Conservation (phyloP, 768 basidiomycete species). For the Dentipellis fragilis region DNA sequence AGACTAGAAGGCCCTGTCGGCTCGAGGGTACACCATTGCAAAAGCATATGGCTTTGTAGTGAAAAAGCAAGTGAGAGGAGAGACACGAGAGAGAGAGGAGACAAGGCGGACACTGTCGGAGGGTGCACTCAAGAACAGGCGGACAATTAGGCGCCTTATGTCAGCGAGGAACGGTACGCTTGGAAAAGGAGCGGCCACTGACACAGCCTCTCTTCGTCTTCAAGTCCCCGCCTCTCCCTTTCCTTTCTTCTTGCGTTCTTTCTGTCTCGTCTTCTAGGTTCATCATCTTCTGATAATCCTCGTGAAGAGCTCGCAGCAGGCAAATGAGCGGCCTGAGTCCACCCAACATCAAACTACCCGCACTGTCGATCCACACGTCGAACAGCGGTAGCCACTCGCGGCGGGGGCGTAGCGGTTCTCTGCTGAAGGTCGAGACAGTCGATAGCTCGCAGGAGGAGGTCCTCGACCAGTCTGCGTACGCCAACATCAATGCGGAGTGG, state of each 20-base stretch:
- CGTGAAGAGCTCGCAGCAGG: too few species aligned
- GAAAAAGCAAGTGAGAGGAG: background rate
- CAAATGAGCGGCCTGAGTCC: conserved; percentile 2
- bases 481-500: conserved; percentile 87
- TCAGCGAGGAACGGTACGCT: background rate
- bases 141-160: background rate
- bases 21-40: conserved; percentile 59
- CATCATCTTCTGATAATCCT: too few species aligned
- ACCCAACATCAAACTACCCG: conserved; percentile 33
- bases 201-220: background rate
- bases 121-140: too few species aligned
- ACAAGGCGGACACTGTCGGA: too few species aligned
- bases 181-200: background rate
- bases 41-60: conserved; percentile 28
- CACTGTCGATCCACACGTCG: conserved; percentile 24
- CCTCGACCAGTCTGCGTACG: conserved; percentile 71
- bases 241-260: background rate
- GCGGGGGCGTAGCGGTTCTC: conserved; percentile 56
- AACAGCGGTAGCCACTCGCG: conserved; percentile 16
- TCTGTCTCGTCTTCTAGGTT: background rate
- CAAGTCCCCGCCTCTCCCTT: background rate
- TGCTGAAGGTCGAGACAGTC: conserved; percentile 81
- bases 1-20: conserved; percentile 48
- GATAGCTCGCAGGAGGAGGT: conserved; percentile 65
- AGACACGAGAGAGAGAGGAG: background rate